Conservation (phyloP, 1,139 yeast species). For the Suhomyces bokatorum region DNA sequence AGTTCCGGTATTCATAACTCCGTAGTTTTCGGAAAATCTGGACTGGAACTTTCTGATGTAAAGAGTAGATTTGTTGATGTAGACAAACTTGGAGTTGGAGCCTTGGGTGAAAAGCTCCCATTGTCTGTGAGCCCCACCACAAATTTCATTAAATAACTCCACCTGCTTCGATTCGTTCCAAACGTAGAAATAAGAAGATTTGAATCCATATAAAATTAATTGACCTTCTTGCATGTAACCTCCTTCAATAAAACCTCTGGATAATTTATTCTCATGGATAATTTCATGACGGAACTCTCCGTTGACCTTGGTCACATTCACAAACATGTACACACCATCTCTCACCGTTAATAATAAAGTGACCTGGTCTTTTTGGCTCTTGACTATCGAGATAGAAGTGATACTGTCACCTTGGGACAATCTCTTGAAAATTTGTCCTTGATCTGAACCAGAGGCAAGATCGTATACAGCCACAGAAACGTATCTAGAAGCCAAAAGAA, state of each 20-base stretch:
- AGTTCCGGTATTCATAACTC: slow-evolving; percentile 55
- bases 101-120: slow-evolving; percentile 55
- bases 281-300: slow-evolving; percentile 26
- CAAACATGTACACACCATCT: slow-evolving; percentile 60
- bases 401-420: slow-evolving; percentile 74
- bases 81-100: slow-evolving; percentile 37
- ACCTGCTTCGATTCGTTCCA: slow-evolving; percentile 81
- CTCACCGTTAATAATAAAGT: slow-evolving; percentile 52
- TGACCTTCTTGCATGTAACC: slow-evolving; percentile 47
- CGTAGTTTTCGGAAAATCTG: slow-evolving; percentile 24
- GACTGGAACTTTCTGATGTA: slow-evolving; percentile 29
- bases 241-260: slow-evolving; percentile 83
- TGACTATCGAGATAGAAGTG: slow-evolving; percentile 52
- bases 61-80: slow-evolving; percentile 56
- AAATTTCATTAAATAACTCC: slow-evolving; percentile 68
- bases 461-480: slow-evolving; percentile 64
- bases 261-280: slow-evolving; percentile 61
- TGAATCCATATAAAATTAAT: slow-evolving; percentile 74
- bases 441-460: slow-evolving; percentile 18
- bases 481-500: slow-evolving; percentile 71
- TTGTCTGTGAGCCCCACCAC: slow-evolving; percentile 90
- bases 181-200: slow-evolving; percentile 71
- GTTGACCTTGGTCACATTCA: slow-evolving; percentile 20
- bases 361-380: slow-evolving; percentile 18
- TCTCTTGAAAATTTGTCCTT: slow-evolving; percentile 47